Conservation (phyloP, 768 basidiomycete genomes). For the Mycena galopus region DNA sequence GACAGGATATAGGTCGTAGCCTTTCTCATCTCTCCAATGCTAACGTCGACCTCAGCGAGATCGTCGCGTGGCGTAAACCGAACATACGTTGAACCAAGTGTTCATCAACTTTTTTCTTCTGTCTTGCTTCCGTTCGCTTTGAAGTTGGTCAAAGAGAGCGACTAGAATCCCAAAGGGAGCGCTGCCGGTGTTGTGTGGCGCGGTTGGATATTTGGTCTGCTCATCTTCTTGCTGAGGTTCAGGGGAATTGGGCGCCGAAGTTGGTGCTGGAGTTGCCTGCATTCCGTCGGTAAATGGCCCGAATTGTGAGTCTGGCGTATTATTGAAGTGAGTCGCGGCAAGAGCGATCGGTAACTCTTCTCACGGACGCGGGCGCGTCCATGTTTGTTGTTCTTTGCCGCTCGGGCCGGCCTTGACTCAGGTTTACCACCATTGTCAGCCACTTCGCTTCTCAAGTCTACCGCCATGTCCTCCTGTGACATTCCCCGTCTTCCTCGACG, state of each 20-base stretch:
- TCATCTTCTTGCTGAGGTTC: constrained; percentile 44
- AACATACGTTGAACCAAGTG: constrained; percentile 84
- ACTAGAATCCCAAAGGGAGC: constrained; percentile 78
- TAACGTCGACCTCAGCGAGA: constrained; percentile 45
- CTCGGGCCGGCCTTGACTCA: constrained; percentile 8
- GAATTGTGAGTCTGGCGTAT: no score
- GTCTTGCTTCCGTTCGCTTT: constrained; percentile 80
- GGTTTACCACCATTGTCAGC: no score
- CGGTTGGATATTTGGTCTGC: constrained; percentile 58
- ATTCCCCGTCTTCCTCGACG: constrained; percentile 43
- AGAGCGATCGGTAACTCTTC: constrained; percentile 14
- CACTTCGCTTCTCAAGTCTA: background rate
- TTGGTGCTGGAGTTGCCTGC: constrained; percentile 78
- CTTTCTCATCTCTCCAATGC: constrained; percentile 91
- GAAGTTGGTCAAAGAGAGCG: constrained; percentile 81
- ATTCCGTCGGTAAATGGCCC: constrained; percentile 49
- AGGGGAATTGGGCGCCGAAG: constrained; percentile 68
- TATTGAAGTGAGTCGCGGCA: constrained; percentile 34
- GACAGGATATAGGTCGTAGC: constrained; percentile 90
- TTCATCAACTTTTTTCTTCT: constrained; percentile 77
- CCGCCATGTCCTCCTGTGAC: constrained; percentile 46
- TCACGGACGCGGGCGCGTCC: constrained; percentile 50
- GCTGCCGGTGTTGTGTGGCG: constrained; percentile 76
- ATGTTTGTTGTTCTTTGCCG: constrained; percentile 46
- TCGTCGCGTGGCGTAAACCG: background rate